These are phyloP conservation scores for Solanum tarijense DNA, from an alignment of 257 asterid genomes.

Conservation along the genomic window DNA sequence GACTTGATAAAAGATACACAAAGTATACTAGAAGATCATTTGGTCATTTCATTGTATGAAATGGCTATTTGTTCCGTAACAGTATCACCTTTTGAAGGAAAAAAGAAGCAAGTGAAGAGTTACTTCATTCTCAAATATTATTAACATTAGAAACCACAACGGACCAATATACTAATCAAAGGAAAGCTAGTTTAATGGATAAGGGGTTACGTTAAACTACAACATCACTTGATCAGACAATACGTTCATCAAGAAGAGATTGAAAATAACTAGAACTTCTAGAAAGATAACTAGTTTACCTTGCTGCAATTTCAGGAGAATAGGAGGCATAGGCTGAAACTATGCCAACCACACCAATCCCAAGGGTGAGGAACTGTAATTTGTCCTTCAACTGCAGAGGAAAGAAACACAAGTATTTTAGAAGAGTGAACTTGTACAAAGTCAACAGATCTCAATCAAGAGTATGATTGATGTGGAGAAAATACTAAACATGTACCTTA, in stretches of 20 bases:
- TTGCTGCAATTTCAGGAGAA: constrained; percentile 74
- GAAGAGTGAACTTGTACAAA: neutral
- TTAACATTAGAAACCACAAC: neutral
- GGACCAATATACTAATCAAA: neutral
- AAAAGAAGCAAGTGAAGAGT: neutral
- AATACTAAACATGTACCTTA: constrained; percentile 34
- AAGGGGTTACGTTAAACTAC: neutral
- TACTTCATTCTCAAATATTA: neutral
- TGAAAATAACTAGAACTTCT: neutral
- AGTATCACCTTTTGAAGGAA: neutral
- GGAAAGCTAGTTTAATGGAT: neutral
- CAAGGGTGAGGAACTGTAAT: constrained; percentile 68
- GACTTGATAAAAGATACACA: neutral
- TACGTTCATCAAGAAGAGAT: neutral
- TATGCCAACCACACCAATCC: constrained; percentile 70
- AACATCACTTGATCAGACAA: neutral
- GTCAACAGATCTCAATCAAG: neutral
- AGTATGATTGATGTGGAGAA: neutral
- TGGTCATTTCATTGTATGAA: neutral
- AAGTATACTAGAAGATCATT: neutral
- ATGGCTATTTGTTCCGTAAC: neutral
- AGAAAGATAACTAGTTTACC: constrained; percentile 26
- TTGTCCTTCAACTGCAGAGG: constrained; percentile 62
- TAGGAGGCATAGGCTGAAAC: constrained; percentile 71
- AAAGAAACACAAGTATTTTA: neutral